Percentiles rank a stretch among this genome's conserved stretches.
phyloP scores from a whole-genome alignment of 352 stramenopile genomes.

The Thalassiosira oceanica region DNA sequence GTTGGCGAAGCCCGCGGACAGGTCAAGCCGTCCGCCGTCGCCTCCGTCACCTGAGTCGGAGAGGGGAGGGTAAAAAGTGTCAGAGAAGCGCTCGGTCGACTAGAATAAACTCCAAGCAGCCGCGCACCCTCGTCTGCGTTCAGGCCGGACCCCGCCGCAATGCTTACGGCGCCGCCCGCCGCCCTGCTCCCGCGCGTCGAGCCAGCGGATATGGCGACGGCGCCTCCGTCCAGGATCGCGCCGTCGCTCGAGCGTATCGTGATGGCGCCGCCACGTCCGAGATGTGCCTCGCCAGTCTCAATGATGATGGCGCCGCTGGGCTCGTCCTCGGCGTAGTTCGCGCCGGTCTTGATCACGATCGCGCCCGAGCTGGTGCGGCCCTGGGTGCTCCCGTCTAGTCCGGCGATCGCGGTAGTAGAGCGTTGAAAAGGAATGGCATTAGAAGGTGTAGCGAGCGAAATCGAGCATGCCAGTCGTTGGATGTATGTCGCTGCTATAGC shows the following conservation, averaged over 20 bases:
- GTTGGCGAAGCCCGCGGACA: conserved; percentile 56
- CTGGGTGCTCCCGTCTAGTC: conserved; percentile 27
- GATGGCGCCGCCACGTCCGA: conserved; percentile 65
- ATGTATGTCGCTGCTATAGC: too few species aligned
- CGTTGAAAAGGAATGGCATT: too few species aligned
- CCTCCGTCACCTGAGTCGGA: conserved; percentile 61
- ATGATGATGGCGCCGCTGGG: conserved; percentile 62
- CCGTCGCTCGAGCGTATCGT: conserved; percentile 53
- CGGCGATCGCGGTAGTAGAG: too few species aligned
- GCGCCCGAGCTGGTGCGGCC: conserved; percentile 21
- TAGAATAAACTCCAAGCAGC: too few species aligned
- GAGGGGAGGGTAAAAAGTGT: too few species aligned
- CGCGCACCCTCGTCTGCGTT: conserved; percentile 55
- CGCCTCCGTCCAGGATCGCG: conserved; percentile 42
- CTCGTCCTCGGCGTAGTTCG: conserved; percentile 51
- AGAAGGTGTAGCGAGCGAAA: too few species aligned
- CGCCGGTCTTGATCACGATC: conserved; percentile 71
- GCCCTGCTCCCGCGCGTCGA: conserved; percentile 34
- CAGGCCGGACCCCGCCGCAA: conserved; percentile 42
- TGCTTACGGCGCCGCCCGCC: conserved; percentile 38
- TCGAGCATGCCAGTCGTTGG: too few species aligned
- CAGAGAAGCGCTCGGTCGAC: too few species aligned
- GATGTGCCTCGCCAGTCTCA: conserved; percentile 52
- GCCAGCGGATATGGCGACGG: conserved; percentile 54
- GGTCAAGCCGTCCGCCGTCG: conserved; percentile 55